phyloP scores from a whole-genome alignment of 805 yeast genomes.

The Hanseniaspora guilliermondii region DNA sequence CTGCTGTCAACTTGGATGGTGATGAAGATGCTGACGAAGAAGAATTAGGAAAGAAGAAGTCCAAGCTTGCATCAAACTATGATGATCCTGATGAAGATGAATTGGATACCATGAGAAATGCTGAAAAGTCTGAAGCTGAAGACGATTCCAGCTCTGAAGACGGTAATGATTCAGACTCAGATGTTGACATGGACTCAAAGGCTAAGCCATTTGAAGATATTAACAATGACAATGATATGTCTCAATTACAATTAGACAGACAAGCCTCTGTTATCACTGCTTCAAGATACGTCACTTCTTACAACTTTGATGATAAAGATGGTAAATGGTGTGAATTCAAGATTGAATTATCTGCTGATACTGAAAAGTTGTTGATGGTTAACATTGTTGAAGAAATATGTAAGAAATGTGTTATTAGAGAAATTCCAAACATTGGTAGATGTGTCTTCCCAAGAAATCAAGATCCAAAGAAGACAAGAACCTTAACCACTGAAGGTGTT shows the following conservation, averaged over 20 bases:
- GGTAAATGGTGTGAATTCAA: constrained; percentile 93
- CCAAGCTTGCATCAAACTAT: constrained; percentile 79
- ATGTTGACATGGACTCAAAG: constrained; percentile 31
- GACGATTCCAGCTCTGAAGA: constrained; percentile 35
- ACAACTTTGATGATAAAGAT: constrained; percentile 74
- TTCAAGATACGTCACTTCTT: constrained; percentile 61
- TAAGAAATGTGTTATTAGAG: constrained; percentile 81
- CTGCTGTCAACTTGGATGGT: constrained; percentile 35
- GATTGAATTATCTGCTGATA: constrained; percentile 67
- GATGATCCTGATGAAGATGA: constrained; percentile 96
- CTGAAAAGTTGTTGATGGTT: constrained; percentile 92
- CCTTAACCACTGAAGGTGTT: constrained; percentile 92
- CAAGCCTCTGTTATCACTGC: constrained; percentile 67
- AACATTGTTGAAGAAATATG: constrained; percentile 89
- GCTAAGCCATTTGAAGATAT: constrained; percentile 22
- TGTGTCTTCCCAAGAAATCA: constrained; percentile 72
- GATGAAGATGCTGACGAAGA: constrained; percentile 53
- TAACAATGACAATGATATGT: constrained; percentile 28
- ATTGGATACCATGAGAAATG: constrained; percentile 74
- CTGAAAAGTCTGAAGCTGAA: constrained; percentile 66
- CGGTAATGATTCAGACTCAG: constrained; percentile 30
- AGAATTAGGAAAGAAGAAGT: constrained; percentile 46
- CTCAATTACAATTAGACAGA: constrained; percentile 64
- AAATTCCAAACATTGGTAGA: constrained; percentile 81
- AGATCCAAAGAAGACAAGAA: constrained; percentile 45